Base-by-base conservation (phyloP, 2,329 filamentous ascomycete species). In the Claviceps paspali region DNA sequence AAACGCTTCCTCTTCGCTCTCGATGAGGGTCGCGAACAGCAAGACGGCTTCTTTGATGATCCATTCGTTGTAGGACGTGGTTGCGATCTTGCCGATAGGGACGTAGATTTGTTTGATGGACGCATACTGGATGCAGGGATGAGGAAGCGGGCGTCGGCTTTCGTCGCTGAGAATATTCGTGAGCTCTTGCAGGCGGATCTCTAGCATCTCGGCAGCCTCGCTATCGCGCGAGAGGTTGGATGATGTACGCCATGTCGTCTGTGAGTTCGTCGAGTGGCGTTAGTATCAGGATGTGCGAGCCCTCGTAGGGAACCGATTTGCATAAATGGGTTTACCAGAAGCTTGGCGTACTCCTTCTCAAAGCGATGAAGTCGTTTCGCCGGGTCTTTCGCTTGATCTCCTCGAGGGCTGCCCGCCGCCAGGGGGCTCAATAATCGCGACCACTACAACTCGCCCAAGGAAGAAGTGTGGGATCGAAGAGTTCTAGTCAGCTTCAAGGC, bases 1-100 rank as follows among this genome's bases (percentile, higher is more conserved):
- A 51, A 96, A 92, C 26, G 86, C 85, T 54, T 95, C 91, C 60
- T 95, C 87, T 57, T 96, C 91, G 55, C 86, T 91, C 60, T 98
- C 91, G 50, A 96, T 83, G 44, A 98, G 70, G 12, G 85, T 86
- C 40, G 84, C 85, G 58, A 95, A 95, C 53, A 95, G 78, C 29
- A 79, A 67, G 27, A 94, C 81, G 19, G 83, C 82, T 52, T 88
- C 82, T 45, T 80, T 78, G 47, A 96, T 80, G 51, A 95, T 79
- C 52, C 76, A 79, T 49, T 92, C 82, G 56, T 93, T 82, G 55
- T 84, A 80, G 23, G 82, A 86, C 0, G 80, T 79, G 2, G 83
- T 76, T 3, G 87, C 86, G 47, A 96, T 86, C 61, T 93, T 86
- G 44, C 83, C 82, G 45, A 96, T 79, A 10, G 83, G 81, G 4